These are phyloP conservation scores for Saccharomycopsis capsularis DNA, from an alignment of 805 yeast species.

Conservation along the genomic window DNA sequence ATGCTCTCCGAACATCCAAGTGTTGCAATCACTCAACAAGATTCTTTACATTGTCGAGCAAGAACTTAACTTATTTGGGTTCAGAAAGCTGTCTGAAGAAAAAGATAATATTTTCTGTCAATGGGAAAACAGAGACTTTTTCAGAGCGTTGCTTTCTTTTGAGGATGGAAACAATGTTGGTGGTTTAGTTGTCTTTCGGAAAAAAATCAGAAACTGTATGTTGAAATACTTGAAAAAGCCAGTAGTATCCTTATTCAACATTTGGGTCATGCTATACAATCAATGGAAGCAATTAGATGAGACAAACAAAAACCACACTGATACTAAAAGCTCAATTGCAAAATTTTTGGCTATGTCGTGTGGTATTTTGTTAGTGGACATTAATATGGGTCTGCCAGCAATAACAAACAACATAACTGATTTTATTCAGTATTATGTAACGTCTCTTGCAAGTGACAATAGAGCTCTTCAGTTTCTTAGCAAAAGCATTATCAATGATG, in stretches of 20 bases:
- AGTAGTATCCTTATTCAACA: neutral
- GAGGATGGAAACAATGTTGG: neutral
- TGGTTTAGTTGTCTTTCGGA: conserved; percentile 1
- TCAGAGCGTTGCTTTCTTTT: neutral
- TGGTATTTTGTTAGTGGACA: neutral
- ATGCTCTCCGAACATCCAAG: conserved; percentile 2
- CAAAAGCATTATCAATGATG: conserved; percentile 4
- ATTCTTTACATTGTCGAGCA: conserved; percentile 1
- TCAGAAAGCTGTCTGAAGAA: neutral
- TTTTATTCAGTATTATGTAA: neutral
- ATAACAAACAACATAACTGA: neutral
- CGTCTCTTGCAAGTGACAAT: neutral
- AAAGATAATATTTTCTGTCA: neutral
- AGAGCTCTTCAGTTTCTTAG: conserved; percentile 1
- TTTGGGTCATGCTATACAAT: neutral
- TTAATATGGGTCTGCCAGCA: neutral
- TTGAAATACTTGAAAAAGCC: neutral
- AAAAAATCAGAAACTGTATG: conserved; percentile 1
- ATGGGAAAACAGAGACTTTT: conserved; percentile 3
- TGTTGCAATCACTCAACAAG: neutral
- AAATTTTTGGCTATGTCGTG: conserved; percentile 1
- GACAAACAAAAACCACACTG: neutral
- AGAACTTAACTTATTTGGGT: conserved; percentile 2
- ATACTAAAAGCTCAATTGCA: neutral
- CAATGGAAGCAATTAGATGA: conserved; percentile 1